Conservation (phyloP, 78 protist genomes). For the Polysphondylium violaceum region DNA sequence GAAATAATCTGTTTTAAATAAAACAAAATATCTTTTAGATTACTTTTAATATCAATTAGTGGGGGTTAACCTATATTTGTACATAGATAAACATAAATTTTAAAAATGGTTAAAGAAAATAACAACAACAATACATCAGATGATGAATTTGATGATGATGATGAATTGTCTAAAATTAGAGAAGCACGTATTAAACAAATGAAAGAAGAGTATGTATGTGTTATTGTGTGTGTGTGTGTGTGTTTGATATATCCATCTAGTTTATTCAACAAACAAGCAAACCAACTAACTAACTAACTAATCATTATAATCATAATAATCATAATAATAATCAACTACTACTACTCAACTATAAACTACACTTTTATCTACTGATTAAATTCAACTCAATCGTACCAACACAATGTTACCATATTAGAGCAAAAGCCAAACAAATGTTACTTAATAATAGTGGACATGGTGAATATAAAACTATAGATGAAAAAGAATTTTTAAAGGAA, state of each 20-base stretch:
- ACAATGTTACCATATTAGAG: too few species aligned
- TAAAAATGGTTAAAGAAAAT: not conserved
- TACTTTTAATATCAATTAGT: not conserved
- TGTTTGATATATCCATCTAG: too few species aligned
- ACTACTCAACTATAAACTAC: too few species aligned
- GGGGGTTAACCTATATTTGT: not conserved
- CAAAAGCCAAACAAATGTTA: conserved; percentile 17
- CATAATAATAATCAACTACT: not conserved
- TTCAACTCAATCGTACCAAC: too few species aligned
- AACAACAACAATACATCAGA: not conserved
- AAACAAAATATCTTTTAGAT: too few species aligned
- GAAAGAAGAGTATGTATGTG: conserved; percentile 36
- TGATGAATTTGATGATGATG: conserved; percentile 76
- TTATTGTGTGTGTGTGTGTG: too few species aligned
- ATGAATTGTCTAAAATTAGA: conserved; percentile 75
- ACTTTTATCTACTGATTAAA: too few species aligned
- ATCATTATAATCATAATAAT: not conserved
- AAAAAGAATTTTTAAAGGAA: conserved; percentile 79
- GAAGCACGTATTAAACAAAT: conserved; percentile 74
- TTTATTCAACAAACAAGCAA: too few species aligned
- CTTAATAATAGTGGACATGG: conserved; percentile 69
- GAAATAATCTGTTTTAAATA: too few species aligned
- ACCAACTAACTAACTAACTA: not conserved
- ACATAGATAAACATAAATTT: not conserved
- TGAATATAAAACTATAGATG: conserved; percentile 71